Percentiles rank a stretch among this genome's conserved stretches.
Conservation (phyloP, 441 rosid genomes). For the Euphorbia schlechtendalii region DNA sequence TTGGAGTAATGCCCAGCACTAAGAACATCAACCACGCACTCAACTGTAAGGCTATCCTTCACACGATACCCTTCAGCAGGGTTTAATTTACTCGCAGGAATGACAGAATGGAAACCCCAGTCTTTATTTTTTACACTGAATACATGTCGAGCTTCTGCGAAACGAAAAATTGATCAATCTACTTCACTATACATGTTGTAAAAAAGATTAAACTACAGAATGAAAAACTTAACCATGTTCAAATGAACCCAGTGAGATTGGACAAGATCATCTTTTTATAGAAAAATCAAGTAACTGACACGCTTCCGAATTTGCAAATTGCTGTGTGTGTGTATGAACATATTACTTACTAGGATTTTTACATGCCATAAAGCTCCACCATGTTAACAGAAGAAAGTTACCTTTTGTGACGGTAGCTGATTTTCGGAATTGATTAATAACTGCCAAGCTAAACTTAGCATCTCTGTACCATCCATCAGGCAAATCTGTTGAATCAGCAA, state of each 20-base stretch:
- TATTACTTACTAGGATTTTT: too few species aligned
- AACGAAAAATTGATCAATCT: not conserved
- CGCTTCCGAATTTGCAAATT: too few species aligned
- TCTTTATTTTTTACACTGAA: not conserved
- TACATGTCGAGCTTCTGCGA: not conserved
- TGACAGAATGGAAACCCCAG: slow-evolving; percentile 3
- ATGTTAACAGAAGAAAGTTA: not conserved
- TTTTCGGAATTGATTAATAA: slow-evolving; percentile 1
- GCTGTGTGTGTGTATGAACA: too few species aligned
- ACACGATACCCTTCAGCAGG: slow-evolving; percentile 1
- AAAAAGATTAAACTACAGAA: not conserved
- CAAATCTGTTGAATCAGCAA: slow-evolving; percentile 3
- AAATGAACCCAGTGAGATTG: too few species aligned
- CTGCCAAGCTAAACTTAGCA: not conserved
- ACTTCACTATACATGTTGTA: not conserved
- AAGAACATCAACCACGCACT: not conserved
- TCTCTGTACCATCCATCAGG: slow-evolving; percentile 13
- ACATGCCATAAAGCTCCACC: too few species aligned
- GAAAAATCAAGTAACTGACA: too few species aligned
- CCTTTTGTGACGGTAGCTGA: not conserved
- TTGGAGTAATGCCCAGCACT: not conserved
- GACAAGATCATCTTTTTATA: too few species aligned
- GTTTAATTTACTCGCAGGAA: slow-evolving; percentile 11
- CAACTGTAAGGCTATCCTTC: slow-evolving; percentile 2
- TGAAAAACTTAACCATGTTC: too few species aligned